phyloP scores from a whole-genome alignment of 768 basidiomycete species.

The Calocera cornea region DNA sequence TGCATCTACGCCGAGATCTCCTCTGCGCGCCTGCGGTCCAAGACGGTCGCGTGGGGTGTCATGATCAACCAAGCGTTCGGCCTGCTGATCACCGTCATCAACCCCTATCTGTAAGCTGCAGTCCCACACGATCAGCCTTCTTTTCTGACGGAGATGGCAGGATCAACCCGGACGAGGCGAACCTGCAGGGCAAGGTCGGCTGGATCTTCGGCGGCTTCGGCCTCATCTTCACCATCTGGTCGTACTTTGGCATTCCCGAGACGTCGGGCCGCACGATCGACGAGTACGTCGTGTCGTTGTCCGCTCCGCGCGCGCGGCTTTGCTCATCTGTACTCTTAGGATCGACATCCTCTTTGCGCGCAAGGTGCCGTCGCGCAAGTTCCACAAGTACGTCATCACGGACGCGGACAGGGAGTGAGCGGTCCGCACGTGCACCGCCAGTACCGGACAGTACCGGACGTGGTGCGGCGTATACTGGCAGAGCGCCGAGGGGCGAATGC shows the following conservation, averaged over 20 bases:
- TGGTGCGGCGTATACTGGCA: too few relatives aligned
- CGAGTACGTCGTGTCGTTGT: not conserved
- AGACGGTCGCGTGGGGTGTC: not conserved
- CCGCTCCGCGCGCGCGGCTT: not conserved
- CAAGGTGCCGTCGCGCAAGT: not conserved
- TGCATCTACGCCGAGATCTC: slow-evolving; percentile 4
- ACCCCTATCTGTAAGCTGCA: not conserved
- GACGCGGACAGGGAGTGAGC: not conserved
- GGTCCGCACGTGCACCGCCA: not conserved
- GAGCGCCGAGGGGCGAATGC: too few relatives aligned
- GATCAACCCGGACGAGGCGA: slow-evolving; percentile 14
- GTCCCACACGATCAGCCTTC: not conserved
- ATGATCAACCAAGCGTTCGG: slow-evolving; percentile 8
- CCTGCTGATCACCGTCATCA: slow-evolving; percentile 1
- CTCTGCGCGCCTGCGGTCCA: not conserved
- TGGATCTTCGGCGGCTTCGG: slow-evolving; percentile 2
- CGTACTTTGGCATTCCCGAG: slow-evolving; percentile 2
- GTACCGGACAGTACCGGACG: too few relatives aligned
- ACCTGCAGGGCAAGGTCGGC: slow-evolving; percentile 13
- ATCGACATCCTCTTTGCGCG: not conserved
- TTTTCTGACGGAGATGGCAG: not conserved
- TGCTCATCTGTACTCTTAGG: not conserved
- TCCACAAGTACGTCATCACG: not conserved
- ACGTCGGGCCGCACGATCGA: not conserved
- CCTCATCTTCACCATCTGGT: slow-evolving; percentile 1